Evolutionary conservation across 2,329 filamentous ascomycete species (phyloP).

Genomic region (Aspergillus quadricinctus): DNA sequence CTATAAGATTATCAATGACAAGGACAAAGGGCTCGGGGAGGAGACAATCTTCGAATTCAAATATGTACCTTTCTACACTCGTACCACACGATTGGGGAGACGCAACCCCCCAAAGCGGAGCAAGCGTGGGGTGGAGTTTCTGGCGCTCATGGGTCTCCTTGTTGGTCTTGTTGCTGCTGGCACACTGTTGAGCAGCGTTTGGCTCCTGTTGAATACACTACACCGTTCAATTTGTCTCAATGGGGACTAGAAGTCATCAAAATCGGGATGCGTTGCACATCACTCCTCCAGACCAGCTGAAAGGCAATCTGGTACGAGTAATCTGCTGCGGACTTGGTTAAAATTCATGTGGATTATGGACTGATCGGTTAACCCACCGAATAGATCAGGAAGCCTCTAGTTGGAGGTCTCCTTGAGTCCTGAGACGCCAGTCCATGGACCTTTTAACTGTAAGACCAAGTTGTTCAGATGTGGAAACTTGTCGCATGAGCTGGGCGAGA

Average conservation of each 20-base stretch:
- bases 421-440: background rate
- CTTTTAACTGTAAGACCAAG: background rate
- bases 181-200: conserved; percentile 4
- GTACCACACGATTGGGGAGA: conserved; percentile 24
- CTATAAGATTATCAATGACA: conserved; percentile 59
- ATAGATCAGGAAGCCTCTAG: background rate
- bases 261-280: background rate
- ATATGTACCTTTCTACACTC: conserved; percentile 41
- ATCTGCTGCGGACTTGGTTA: background rate
- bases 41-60: conserved; percentile 67
- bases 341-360: background rate
- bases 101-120: conserved; percentile 17
- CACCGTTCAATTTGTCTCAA: background rate
- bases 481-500: background rate
- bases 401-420: background rate
- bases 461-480: background rate
- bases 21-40: conserved; percentile 60
- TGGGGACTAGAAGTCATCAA: background rate
- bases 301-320: background rate
- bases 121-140: conserved; percentile 21
- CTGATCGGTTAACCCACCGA: background rate
- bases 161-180: conserved; percentile 12
- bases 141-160: conserved; percentile 24
- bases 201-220: background rate
- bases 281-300: background rate